Evolutionary conservation across 169 alveolate species (phyloP).

Genomic region (Plasmodium billcollinsi): DNA sequence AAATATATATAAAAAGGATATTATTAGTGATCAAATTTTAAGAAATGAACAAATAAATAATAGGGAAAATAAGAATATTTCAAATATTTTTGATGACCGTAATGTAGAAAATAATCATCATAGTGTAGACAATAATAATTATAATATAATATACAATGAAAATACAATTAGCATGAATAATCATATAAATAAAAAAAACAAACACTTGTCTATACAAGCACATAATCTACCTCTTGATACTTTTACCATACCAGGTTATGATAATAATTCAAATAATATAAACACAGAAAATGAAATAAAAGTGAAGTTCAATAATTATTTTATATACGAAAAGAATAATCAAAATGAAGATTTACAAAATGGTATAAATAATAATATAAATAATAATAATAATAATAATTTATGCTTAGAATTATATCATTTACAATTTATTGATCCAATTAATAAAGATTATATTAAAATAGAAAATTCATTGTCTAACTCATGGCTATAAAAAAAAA

Average conservation of each 20-base stretch:
- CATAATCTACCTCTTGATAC: constrained; percentile 8
- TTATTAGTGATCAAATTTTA: constrained; percentile 34
- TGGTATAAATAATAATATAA: neutral
- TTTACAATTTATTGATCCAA: constrained; percentile 60
- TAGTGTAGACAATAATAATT: neutral
- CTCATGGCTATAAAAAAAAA: constrained; percentile 35
- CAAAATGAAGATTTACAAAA: neutral
- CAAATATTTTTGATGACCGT: constrained; percentile 4
- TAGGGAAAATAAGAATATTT: neutral
- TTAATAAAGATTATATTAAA: constrained; percentile 38
- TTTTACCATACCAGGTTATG: constrained; percentile 46
- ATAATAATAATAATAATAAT: constrained; percentile 5
- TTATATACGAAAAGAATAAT: constrained; percentile 15
- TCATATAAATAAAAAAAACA: neutral
- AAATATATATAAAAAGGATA: constrained; percentile 26
- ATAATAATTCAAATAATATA: neutral
- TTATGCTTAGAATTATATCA: constrained; percentile 72
- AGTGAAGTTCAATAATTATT: constrained; percentile 18
- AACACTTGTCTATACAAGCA: neutral
- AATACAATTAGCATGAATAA: neutral
- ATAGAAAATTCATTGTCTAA: constrained; percentile 72
- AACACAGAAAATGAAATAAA: neutral
- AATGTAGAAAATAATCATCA: neutral
- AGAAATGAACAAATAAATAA: neutral
- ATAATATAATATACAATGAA: neutral